Percentiles rank a stretch among this genome's conserved stretches.
Evolutionary conservation across 1,139 yeast species (phyloP).

Genomic region (Geotrichum europaeum): DNA sequence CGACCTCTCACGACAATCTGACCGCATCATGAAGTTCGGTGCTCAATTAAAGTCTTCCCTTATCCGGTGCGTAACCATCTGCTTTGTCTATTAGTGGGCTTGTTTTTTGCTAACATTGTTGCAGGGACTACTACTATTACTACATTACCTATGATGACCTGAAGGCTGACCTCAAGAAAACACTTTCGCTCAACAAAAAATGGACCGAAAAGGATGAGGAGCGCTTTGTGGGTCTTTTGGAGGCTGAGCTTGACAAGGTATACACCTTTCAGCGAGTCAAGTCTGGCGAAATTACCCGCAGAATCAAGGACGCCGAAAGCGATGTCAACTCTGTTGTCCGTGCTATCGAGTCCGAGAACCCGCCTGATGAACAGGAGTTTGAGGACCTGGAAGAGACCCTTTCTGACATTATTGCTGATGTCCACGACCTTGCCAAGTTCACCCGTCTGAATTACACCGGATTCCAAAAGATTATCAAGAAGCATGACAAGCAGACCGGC

Average conservation of each 20-base stretch:
- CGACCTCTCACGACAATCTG: neutral
- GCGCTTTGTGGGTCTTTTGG: slow-evolving; percentile 65
- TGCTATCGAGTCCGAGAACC: slow-evolving; percentile 36
- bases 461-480: slow-evolving; percentile 89
- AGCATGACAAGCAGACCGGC: slow-evolving; percentile 87
- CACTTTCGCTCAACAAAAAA: slow-evolving; percentile 44
- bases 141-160: slow-evolving; percentile 87
- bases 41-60: slow-evolving; percentile 40
- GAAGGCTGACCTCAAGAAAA: slow-evolving; percentile 69
- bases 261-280: slow-evolving; percentile 85
- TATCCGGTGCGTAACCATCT: slow-evolving; percentile 21
- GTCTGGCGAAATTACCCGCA: slow-evolving; percentile 71
- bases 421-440: slow-evolving; percentile 92
- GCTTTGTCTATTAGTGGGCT: neutral
- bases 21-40: slow-evolving; percentile 37
- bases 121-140: slow-evolving; percentile 72
- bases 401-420: slow-evolving; percentile 92
- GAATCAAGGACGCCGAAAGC: slow-evolving; percentile 74
- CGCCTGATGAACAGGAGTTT: slow-evolving; percentile 63
- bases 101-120: neutral
- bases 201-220: slow-evolving; percentile 83
- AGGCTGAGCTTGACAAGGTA: slow-evolving; percentile 81
- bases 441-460: slow-evolving; percentile 91
- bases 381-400: slow-evolving; percentile 87
- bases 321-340: slow-evolving; percentile 61